phyloP scores from a whole-genome alignment of 306 rosid genomes.

The cucumber (Cucumis sativus) region DNA sequence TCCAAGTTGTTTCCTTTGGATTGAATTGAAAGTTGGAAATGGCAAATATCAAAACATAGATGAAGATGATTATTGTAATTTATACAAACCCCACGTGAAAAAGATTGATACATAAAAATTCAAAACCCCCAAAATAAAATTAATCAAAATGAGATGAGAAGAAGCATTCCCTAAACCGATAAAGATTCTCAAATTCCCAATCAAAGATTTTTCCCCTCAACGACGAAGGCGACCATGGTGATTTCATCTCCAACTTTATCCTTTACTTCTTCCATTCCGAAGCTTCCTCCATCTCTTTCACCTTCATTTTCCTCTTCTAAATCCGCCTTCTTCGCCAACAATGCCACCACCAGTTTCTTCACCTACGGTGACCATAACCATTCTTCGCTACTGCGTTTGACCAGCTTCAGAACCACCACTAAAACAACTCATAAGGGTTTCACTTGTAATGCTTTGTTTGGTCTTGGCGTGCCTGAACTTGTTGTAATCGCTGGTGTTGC shows the following conservation, averaged over 20 bases:
- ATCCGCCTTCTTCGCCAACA: constrained; percentile 25
- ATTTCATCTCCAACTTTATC: constrained; percentile 34
- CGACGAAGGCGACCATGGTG: constrained; percentile 28
- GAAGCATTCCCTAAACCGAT: neutral
- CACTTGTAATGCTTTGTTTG: constrained; percentile 75
- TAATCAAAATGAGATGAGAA: no score
- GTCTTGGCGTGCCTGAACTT: constrained; percentile 86
- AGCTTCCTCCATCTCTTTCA: constrained; percentile 6
- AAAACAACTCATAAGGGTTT: constrained; percentile 28
- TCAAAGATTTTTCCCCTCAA: neutral
- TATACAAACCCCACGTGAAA: no score
- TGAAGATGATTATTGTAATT: no score
- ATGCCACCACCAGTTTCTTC: constrained; percentile 13
- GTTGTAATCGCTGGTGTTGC: constrained; percentile 89
- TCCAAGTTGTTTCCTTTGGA: no score
- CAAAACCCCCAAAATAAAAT: no score
- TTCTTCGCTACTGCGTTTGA: constrained; percentile 8
- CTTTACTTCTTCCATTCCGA: constrained; percentile 27
- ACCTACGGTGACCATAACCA: constrained; percentile 15
- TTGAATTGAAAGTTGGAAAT: no score
- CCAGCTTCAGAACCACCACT: constrained; percentile 21
- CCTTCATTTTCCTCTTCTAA: constrained; percentile 32
- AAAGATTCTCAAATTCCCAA: neutral
- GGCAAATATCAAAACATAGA: no score
- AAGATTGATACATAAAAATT: no score